Conservation (phyloP, 495 filamentous ascomycete genomes). For the Choiromyces venosus region DNA sequence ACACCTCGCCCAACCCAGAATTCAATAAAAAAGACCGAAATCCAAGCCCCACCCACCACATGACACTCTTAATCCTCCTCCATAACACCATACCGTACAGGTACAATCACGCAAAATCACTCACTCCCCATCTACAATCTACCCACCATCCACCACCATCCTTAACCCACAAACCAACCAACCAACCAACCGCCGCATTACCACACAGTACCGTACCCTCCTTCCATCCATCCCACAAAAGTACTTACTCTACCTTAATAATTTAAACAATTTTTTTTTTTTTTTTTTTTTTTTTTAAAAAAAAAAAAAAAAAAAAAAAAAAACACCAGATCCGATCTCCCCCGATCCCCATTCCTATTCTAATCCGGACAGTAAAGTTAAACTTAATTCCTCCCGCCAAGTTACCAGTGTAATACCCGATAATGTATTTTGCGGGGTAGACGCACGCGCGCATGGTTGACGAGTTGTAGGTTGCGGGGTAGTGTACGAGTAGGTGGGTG, state of each 20-base stretch:
- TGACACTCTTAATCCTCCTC: not conserved
- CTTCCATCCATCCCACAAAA: no score
- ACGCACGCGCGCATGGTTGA: no score
- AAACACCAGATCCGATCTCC: constrained; percentile 21
- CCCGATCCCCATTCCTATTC: constrained; percentile 9
- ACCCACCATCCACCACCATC: no score
- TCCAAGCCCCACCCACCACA: not conserved
- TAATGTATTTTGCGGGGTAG: not conserved
- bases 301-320: constrained; percentile 24
- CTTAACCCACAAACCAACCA: no score
- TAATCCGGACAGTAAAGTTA: not conserved
- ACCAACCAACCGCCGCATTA: no score
- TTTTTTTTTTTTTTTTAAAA: constrained; percentile 11
- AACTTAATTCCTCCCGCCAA: not conserved
- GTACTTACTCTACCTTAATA: constrained; percentile 4
- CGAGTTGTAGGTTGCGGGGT: no score
- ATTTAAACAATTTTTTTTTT: not conserved
- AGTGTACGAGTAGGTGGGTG: no score
- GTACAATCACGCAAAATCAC: not conserved
- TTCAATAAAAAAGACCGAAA: not conserved
- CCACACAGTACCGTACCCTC: no score
- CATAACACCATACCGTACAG: not conserved
- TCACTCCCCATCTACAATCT: no score
- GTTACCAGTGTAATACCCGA: no score
- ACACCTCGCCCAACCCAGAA: not conserved